phyloP scores from a whole-genome alignment of 768 basidiomycete species.

The Pholiota microspora region DNA sequence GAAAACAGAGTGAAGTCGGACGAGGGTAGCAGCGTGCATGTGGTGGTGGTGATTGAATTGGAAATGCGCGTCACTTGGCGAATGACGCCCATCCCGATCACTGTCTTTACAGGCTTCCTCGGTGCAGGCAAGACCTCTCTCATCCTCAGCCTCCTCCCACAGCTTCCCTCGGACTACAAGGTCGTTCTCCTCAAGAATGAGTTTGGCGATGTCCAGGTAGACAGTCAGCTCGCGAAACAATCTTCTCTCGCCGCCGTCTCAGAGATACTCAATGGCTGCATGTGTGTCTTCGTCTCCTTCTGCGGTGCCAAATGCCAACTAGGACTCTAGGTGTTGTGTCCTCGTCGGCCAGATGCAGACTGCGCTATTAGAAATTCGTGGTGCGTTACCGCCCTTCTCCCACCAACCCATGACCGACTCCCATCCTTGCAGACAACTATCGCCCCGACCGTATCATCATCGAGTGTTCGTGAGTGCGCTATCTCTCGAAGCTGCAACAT shows the following conservation, averaged over 20 bases:
- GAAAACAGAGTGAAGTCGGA: slow-evolving; percentile 62
- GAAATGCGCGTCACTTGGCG: slow-evolving; percentile 8
- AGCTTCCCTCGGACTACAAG: slow-evolving; percentile 82
- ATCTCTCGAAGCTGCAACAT: not conserved
- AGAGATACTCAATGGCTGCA: slow-evolving; percentile 95
- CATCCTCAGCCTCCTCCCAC: slow-evolving; percentile 80
- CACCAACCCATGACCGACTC: not conserved
- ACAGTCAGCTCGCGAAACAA: slow-evolving; percentile 86
- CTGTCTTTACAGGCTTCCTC: slow-evolving; percentile 94
- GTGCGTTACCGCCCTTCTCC: slow-evolving; percentile 31
- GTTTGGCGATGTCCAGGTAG: slow-evolving; percentile 94
- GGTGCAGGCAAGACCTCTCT: slow-evolving; percentile 80
- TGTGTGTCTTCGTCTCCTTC: slow-evolving; percentile 47
- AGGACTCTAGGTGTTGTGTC: slow-evolving; percentile 75
- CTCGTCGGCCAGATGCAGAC: slow-evolving; percentile 94
- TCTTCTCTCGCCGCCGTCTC: slow-evolving; percentile 83
- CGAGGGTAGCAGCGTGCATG: slow-evolving; percentile 53
- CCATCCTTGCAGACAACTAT: slow-evolving; percentile 59
- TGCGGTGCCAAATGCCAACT: too few species aligned
- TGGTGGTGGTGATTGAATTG: slow-evolving; percentile 7
- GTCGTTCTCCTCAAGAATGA: slow-evolving; percentile 95
- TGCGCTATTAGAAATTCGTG: slow-evolving; percentile 85
- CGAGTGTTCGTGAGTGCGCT: slow-evolving; percentile 90
- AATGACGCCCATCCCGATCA: slow-evolving; percentile 69
- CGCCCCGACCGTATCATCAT: slow-evolving; percentile 90